These are phyloP conservation scores for Cornus controversa DNA, from an alignment of 148 eudicot species.

Conservation along the genomic window DNA sequence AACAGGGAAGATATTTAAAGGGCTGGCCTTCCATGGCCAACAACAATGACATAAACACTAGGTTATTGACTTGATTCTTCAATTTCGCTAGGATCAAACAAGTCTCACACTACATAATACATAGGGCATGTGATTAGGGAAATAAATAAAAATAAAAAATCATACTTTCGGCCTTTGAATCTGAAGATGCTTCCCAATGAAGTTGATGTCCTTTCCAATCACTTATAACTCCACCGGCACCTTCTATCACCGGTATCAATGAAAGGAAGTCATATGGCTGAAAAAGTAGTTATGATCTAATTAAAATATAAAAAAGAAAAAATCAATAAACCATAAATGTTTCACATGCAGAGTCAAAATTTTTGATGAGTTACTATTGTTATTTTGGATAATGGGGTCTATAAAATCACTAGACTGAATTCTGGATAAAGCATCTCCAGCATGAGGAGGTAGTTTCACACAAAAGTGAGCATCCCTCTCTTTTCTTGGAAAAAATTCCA, in stretches of 20 bases:
- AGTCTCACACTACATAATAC: background rate
- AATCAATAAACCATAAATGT: background rate
- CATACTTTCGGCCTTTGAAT: conserved; percentile 54
- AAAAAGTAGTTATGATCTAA: conserved; percentile 5
- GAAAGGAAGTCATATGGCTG: conserved; percentile 98
- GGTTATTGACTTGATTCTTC: background rate
- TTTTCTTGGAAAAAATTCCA: background rate
- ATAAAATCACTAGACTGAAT: background rate
- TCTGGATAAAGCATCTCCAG: background rate
- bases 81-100: background rate
- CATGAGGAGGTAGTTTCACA: background rate
- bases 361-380: background rate
- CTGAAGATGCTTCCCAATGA: conserved; percentile 80
- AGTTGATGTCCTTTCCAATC: conserved; percentile 81
- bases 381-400: background rate
- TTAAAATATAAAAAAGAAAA: background rate
- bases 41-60: background rate
- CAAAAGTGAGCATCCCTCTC: background rate
- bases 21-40: background rate
- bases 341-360: background rate
- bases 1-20: background rate
- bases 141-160: too few species aligned
- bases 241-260: conserved; percentile 84
- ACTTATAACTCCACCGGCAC: conserved; percentile 90
- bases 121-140: background rate